phyloP scores from a whole-genome alignment of 306 rosid species.

The Oxytropis ochrocephala region DNA sequence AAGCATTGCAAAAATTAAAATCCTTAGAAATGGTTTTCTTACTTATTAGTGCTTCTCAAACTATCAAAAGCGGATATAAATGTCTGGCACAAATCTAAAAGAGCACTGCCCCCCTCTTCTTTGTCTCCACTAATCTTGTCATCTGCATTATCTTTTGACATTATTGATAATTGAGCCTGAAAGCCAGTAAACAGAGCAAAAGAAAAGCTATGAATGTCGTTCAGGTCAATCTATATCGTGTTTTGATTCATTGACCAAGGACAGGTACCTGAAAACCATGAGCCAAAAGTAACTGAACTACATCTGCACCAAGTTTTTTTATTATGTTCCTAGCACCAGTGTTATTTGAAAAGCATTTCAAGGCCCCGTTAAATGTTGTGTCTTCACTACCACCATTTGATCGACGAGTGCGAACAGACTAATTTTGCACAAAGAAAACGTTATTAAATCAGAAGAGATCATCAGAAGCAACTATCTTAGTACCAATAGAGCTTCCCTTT shows the following conservation, averaged over 20 bases:
- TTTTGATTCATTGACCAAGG: background rate
- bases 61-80: slow-evolving; percentile 58
- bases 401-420: slow-evolving; percentile 77
- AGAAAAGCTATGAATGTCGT: background rate
- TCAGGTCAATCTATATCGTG: background rate
- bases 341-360: slow-evolving; percentile 65
- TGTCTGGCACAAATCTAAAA: slow-evolving; percentile 43
- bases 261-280: slow-evolving; percentile 83
- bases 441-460: slow-evolving; percentile 2
- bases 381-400: slow-evolving; percentile 39
- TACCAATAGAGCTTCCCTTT: slow-evolving; percentile 8
- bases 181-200: slow-evolving; percentile 15
- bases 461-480: background rate
- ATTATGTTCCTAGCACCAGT: slow-evolving; percentile 48
- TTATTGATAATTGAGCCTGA: slow-evolving; percentile 64
- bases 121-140: slow-evolving; percentile 22
- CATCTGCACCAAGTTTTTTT: slow-evolving; percentile 58
- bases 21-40: slow-evolving; percentile 31
- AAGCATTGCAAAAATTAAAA: background rate
- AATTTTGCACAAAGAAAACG: slow-evolving; percentile 4
- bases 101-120: slow-evolving; percentile 23
- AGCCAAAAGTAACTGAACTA: slow-evolving; percentile 65
- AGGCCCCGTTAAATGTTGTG: slow-evolving; percentile 53
- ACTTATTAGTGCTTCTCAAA: slow-evolving; percentile 54
- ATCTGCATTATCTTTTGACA: slow-evolving; percentile 22